Conservation (phyloP, 768 basidiomycete species). For the Mycena capillaripes region DNA sequence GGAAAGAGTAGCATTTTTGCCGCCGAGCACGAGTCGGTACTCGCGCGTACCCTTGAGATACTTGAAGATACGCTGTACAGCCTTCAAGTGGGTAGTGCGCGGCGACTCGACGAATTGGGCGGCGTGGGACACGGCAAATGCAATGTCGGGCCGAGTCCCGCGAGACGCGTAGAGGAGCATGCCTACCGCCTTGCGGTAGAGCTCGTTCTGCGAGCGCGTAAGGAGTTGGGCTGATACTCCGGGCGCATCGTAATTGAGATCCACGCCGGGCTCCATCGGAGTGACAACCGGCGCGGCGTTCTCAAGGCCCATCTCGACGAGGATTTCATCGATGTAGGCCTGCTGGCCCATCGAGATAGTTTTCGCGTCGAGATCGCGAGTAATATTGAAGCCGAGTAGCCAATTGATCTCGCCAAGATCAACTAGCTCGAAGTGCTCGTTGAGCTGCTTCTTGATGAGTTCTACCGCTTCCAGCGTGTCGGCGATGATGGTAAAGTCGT, state of each 20-base stretch:
- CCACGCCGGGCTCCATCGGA: conserved; percentile 36
- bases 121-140: conserved; percentile 30
- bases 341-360: conserved; percentile 44
- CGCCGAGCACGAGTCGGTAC: conserved; percentile 8
- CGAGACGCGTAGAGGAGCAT: conserved; percentile 31
- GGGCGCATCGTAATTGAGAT: conserved; percentile 22
- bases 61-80: conserved; percentile 34
- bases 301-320: conserved; percentile 37
- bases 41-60: conserved; percentile 38
- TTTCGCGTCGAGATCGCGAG: conserved; percentile 29
- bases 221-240: conserved; percentile 21
- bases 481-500: conserved; percentile 44
- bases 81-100: conserved; percentile 32
- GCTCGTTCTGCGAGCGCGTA: conserved; percentile 16
- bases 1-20: not conserved
- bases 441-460: conserved; percentile 28
- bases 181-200: conserved; percentile 30
- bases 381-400: conserved; percentile 46
- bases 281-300: conserved; percentile 39
- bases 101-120: conserved; percentile 34
- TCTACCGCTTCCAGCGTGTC: conserved; percentile 38
- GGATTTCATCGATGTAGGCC: conserved; percentile 40
- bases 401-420: conserved; percentile 46
- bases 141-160: no score
- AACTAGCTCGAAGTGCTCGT: conserved; percentile 36